Evolutionary conservation across 305 asterid genomes (phyloP).

Genomic region (Salvia sclarea): DNA sequence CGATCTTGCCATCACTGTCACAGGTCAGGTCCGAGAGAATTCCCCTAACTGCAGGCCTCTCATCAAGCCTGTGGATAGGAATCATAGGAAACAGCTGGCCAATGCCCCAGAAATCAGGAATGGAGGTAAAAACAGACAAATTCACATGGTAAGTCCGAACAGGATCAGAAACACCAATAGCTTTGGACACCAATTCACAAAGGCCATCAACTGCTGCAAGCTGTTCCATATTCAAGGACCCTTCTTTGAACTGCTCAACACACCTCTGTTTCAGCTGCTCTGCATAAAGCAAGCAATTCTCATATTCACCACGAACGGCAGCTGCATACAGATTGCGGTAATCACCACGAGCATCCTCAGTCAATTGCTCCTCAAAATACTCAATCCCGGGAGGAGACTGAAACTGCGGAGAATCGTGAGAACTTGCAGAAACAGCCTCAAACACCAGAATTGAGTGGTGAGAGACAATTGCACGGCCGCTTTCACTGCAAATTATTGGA

Average conservation of each 20-base stretch:
- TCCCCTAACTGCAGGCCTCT: slow-evolving; percentile 64
- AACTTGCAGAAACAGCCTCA: slow-evolving; percentile 72
- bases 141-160: slow-evolving; percentile 74
- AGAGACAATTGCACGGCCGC: slow-evolving; percentile 96
- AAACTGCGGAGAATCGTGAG: slow-evolving; percentile 40
- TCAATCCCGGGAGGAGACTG: slow-evolving; percentile 47
- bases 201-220: slow-evolving; percentile 86
- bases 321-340: slow-evolving; percentile 63
- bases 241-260: slow-evolving; percentile 90
- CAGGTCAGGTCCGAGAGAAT: slow-evolving; percentile 84
- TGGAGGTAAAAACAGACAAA: slow-evolving; percentile 83
- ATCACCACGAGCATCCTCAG: slow-evolving; percentile 64
- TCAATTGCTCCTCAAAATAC: slow-evolving; percentile 49
- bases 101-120: slow-evolving; percentile 96
- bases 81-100: slow-evolving; percentile 83
- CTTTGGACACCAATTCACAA: slow-evolving; percentile 67
- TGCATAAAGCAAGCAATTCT: slow-evolving; percentile 54
- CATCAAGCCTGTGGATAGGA: slow-evolving; percentile 85
- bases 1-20: slow-evolving; percentile 93
- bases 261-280: slow-evolving; percentile 88
- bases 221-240: slow-evolving; percentile 69
- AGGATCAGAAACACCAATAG: slow-evolving; percentile 63
- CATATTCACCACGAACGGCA: slow-evolving; percentile 66
- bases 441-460: slow-evolving; percentile 89
- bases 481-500: slow-evolving; percentile 90